phyloP scores from a whole-genome alignment of 116 monocot species.

The Trichopus zeylanicus region DNA sequence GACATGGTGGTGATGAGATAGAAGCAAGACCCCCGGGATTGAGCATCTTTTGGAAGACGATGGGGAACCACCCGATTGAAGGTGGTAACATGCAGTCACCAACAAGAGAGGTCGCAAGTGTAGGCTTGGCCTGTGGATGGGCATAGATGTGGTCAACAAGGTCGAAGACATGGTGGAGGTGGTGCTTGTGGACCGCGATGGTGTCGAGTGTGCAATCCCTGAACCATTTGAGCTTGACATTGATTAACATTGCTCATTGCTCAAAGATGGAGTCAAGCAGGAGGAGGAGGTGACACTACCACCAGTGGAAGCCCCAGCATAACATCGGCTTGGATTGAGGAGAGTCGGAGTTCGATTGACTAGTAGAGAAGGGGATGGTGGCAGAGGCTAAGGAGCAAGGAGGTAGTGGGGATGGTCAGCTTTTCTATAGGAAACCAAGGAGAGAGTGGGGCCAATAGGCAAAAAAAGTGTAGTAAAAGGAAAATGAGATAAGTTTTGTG shows the following conservation, averaged over 20 bases:
- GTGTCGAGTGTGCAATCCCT: constrained; percentile 59
- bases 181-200: constrained; percentile 53
- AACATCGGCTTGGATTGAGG: neutral
- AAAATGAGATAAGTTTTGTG: no score
- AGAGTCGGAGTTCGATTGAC: neutral
- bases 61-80: constrained; percentile 41
- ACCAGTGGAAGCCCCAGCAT: neutral
- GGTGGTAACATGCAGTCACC: neutral
- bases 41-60: constrained; percentile 30
- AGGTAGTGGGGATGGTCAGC: no score
- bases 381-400: no score
- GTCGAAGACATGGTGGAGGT: constrained; percentile 46
- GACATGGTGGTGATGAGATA: constrained; percentile 34
- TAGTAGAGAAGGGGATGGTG: no score
- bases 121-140: constrained; percentile 3
- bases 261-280: neutral
- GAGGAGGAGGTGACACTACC: neutral
- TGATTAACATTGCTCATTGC: constrained; percentile 49
- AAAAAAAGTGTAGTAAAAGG: no score
- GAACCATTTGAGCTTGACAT: constrained; percentile 58
- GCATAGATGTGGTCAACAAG: constrained; percentile 39
- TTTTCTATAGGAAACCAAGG: no score
- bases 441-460: no score
- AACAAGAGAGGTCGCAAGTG: constrained; percentile 14
- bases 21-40: constrained; percentile 15